Percentiles rank a stretch among this genome's conserved stretches.
Evolutionary conservation across 2,329 filamentous ascomycete genomes (phyloP).

Genomic region (Beauveria sp.): DNA sequence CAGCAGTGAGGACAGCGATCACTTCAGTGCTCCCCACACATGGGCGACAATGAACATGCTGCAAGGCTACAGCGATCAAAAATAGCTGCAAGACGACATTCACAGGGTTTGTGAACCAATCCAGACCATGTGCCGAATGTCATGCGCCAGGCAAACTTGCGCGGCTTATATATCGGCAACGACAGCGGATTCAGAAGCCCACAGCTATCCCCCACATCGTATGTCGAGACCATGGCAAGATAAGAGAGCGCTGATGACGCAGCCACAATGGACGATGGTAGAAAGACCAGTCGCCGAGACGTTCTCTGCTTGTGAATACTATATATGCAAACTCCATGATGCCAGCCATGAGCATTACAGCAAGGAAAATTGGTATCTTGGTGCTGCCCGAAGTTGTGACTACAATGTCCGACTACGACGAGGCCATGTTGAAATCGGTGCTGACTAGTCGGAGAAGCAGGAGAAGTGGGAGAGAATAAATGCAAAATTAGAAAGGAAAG

Average conservation of each 20-base stretch:
- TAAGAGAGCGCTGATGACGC: background rate
- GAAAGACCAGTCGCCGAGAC: background rate
- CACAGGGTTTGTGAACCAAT: background rate
- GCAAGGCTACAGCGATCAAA: background rate
- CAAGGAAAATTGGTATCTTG: background rate
- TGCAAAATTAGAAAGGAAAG: background rate
- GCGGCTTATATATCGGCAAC: background rate
- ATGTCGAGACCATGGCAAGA: background rate
- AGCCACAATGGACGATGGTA: background rate
- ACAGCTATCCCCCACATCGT: background rate
- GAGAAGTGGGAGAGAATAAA: too few species aligned
- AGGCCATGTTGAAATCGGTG: background rate
- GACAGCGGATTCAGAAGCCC: background rate
- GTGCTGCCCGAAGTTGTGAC: background rate
- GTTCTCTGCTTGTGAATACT: background rate
- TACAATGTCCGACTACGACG: background rate
- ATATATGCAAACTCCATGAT: background rate
- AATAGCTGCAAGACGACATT: background rate
- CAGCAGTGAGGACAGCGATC: background rate
- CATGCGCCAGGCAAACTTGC: background rate
- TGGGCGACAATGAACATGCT: background rate
- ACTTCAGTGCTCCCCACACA: background rate
- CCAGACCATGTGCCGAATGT: background rate
- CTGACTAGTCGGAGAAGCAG: too few species aligned
- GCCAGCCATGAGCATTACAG: background rate